Base-by-base conservation (phyloP, 2,329 filamentous ascomycete species). In the Ascocoryne sarcoides region DNA sequence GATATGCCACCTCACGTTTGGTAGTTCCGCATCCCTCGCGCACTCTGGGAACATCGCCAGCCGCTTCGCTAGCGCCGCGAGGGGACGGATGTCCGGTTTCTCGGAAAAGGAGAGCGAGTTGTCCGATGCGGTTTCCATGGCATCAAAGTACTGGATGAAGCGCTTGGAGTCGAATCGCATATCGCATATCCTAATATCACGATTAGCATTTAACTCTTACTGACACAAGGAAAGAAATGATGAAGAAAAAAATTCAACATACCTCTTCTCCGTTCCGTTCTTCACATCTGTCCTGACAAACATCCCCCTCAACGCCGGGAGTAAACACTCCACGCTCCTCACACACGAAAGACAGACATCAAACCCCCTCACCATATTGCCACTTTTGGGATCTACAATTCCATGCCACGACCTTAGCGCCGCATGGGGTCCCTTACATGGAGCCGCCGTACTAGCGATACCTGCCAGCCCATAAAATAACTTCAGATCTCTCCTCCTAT, bases 291-390 rank as follows among this genome's bases (percentile, higher is more conserved):
- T 45, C 30, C 44, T 37, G 8, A 74, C 63, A 53, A 94, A 89
- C 5, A 80, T 67, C 2, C 81, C 79, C 2, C 69, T 70, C 28
- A 94, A 69, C 30, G 74, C 75, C 0, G 88, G 88, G 36, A 95
- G 76, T 10, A 95, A 62, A 0, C 75, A 70, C 53, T 87, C 79
- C 3, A 93, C 66, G 42, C 79, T 80, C 47, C 75, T 77, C 5
- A 82, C 76, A 53, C 90, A 94, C 41, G 76, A 73, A 4, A 75
- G 71, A 58, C 89, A 95, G 37, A 88, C 71, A 19, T 78, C 73
- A 56, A 95, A 94, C 44, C 80, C 75, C 1, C 75, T 69, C 3
- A 93, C 67, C 15, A 76, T 73, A 4, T 66, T 61, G n/a, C 72
- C 67, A 2, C 78, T 79, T 26, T 75, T 71, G 1, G 79, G 76